Conservation (phyloP, 106 monocot species). For the Dactylorhiza incarnata region DNA sequence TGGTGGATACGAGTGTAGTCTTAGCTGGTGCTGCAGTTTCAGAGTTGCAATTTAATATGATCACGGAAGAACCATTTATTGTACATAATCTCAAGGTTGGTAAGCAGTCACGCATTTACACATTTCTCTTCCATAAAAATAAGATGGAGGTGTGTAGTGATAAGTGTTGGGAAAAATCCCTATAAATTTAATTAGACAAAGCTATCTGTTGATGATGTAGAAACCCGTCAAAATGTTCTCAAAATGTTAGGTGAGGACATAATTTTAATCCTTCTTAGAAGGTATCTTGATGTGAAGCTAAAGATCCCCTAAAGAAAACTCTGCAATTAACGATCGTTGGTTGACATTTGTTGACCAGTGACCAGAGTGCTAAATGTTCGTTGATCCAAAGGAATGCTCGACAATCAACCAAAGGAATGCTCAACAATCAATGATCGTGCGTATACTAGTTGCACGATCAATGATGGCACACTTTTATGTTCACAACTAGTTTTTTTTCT, state of each 20-base stretch:
- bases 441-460: no score
- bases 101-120: not conserved
- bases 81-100: slow-evolving; percentile 73
- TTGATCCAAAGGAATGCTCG: no score
- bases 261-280: not conserved
- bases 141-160: not conserved
- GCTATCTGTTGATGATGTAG: not conserved
- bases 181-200: not conserved
- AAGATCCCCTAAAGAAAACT: no score
- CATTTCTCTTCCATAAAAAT: not conserved
- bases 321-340: no score
- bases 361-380: no score
- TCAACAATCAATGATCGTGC: no score
- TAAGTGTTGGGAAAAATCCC: not conserved
- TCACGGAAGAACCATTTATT: slow-evolving; percentile 66
- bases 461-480: no score
- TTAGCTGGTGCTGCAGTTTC: slow-evolving; percentile 94
- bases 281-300: no score
- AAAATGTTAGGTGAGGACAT: not conserved
- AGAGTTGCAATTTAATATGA: slow-evolving; percentile 81
- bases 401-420: no score
- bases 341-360: no score
- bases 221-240: not conserved
- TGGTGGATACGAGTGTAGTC: slow-evolving; percentile 91
- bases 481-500: no score